Conservation (phyloP, 1,284 basidiomycete species). For the Pseudozyma tsukubaensis region DNA sequence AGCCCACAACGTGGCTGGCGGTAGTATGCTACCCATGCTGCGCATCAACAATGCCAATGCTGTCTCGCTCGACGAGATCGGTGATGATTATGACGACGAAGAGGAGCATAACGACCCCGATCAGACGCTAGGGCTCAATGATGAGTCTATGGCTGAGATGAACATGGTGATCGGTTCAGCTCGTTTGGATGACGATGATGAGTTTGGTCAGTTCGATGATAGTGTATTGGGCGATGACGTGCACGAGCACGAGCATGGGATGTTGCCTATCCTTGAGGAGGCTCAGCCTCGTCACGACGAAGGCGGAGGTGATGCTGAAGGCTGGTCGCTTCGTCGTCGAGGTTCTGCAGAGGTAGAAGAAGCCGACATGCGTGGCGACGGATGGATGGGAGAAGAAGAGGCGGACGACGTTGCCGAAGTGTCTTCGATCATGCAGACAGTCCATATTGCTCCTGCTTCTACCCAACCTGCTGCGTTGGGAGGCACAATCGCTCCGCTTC, state of each 20-base stretch:
- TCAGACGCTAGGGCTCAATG: slow-evolving; percentile 53
- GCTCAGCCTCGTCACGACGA: not conserved
- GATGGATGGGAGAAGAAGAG: slow-evolving; percentile 18
- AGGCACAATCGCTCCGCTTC: slow-evolving; percentile 13
- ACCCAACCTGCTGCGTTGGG: not conserved
- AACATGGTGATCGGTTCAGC: slow-evolving; percentile 61
- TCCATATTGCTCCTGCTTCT: slow-evolving; percentile 13
- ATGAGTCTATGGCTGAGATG: slow-evolving; percentile 63
- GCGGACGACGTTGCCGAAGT: slow-evolving; percentile 46
- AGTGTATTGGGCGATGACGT: slow-evolving; percentile 22
- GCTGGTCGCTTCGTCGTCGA: slow-evolving; percentile 35
- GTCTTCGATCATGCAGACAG: slow-evolving; percentile 41
- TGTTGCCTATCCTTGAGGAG: slow-evolving; percentile 13
- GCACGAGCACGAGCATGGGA: slow-evolving; percentile 21
- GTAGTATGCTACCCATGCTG: slow-evolving; percentile 28
- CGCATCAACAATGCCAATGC: slow-evolving; percentile 47
- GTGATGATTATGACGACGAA: slow-evolving; percentile 51
- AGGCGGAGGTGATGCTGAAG: not conserved
- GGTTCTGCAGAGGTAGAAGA: slow-evolving; percentile 18
- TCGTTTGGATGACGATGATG: slow-evolving; percentile 37
- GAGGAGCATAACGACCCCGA: slow-evolving; percentile 29
- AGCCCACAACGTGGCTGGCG: not conserved
- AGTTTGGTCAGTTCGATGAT: slow-evolving; percentile 34
- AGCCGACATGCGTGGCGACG: slow-evolving; percentile 8
- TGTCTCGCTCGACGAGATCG: slow-evolving; percentile 57